phyloP scores from a whole-genome alignment of 257 asterid species.

The Penstemon newberryi region DNA sequence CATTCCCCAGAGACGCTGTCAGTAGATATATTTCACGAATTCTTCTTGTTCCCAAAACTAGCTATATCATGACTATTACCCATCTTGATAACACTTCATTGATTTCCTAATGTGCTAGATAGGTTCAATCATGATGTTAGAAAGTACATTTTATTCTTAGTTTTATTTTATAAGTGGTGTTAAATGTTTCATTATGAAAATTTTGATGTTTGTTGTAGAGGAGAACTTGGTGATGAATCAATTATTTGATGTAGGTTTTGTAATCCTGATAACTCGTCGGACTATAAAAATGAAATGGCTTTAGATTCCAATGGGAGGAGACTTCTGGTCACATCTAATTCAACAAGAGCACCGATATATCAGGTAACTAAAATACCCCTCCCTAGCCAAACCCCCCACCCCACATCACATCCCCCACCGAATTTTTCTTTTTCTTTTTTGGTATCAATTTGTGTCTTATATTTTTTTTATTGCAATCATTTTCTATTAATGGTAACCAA shows the following conservation, averaged over 20 bases:
- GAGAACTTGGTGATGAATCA: not conserved
- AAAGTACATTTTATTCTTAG: too few relatives aligned
- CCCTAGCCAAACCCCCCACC: not conserved
- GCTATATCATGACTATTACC: not conserved
- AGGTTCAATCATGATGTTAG: not conserved
- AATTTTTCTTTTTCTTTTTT: too few relatives aligned
- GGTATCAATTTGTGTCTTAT: too few relatives aligned
- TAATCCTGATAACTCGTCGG: constrained; percentile 45
- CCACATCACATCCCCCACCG: too few relatives aligned
- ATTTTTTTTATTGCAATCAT: too few relatives aligned
- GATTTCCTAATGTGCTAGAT: not conserved
- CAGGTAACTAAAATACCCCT: constrained; percentile 45
- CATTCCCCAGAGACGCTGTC: not conserved
- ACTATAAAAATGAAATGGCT: constrained; percentile 71
- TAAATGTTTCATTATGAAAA: not conserved
- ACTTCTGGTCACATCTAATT: constrained; percentile 77
- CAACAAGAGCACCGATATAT: constrained; percentile 75
- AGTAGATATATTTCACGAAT: not conserved
- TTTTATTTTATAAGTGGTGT: not conserved
- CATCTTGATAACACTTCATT: not conserved
- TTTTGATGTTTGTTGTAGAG: not conserved
- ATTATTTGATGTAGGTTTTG: constrained; percentile 52
- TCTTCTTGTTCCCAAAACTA: not conserved
- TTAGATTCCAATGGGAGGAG: constrained; percentile 77
- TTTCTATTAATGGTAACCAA: too few relatives aligned